Evolutionary conservation across 441 rosid species (phyloP), one percentile per base, ranked within the genome.

Genomic region (Raphanus hybrid): DNA sequence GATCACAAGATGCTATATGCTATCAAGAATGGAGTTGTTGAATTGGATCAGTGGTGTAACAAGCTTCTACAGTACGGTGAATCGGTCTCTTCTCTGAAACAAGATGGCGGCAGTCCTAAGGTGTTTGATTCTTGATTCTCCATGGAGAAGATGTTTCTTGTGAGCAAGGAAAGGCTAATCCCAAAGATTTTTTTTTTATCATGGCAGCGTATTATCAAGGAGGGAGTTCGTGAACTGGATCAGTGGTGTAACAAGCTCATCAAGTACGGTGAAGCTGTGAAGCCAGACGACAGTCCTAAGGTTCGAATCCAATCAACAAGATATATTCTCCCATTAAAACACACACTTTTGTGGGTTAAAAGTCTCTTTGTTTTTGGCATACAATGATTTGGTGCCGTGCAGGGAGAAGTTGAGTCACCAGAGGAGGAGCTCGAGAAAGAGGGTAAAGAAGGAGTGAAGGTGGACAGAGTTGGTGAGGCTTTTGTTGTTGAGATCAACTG

Each of bases 401-500:
- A 79, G 82, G 73, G 1, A 27, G 60, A 45, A 35, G 69, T 65
- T 15, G 82, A 75, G 73, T 4, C 14, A 3, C 68, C 45, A 59
- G 55, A 52, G 23, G 39, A 63, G 71, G 78, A 78, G 66, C 66
- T 62, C 0, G 39, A 34, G 20, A 70, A 23, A 75, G 76, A 70
- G 32, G 50, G 55, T 66, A 80, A 80, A 70, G 82, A 80, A 75
- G 82, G 82, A 0, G 82, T 80, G 69, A 80, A 80, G 11, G 79
- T 80, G 39, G 80, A 80, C 18, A 80, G 82, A 75, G 70, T 80
- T 2, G 80, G 82, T 1, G 82, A 80, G 39, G 82, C 82, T 1
- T 80, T 80, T 75, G 82, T 80, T 65, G 77, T 80, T 65, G 82
- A 75, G 73, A 80, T 80, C 14, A 80, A 71, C 50, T 80, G 82